phyloP scores from a whole-genome alignment of 1,139 yeast species.

The Williopsis jadinii region DNA sequence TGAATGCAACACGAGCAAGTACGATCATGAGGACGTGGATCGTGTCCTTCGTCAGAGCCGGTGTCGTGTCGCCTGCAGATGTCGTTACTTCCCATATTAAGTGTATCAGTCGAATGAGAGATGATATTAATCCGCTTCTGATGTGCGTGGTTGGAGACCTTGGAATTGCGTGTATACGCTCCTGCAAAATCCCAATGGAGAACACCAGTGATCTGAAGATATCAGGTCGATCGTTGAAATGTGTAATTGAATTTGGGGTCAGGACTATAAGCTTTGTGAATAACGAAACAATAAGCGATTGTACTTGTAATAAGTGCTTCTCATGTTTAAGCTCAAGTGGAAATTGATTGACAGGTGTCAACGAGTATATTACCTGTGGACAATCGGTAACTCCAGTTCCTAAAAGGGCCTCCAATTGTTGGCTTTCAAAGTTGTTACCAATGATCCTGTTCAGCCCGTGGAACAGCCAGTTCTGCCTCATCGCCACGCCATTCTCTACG shows the following conservation, averaged over 20 bases:
- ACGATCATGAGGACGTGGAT: conserved; percentile 35
- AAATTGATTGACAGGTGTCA: conserved; percentile 4
- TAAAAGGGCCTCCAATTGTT: conserved; percentile 24
- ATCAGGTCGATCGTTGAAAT: conserved; percentile 25
- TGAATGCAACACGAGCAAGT: conserved; percentile 52
- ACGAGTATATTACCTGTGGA: conserved; percentile 12
- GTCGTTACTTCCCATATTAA: conserved; percentile 19
- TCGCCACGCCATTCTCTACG: conserved; percentile 3
- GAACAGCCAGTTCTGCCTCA: conserved; percentile 14
- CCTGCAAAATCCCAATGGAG: conserved; percentile 47
- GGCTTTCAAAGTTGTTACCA: conserved; percentile 40
- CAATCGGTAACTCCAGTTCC: conserved; percentile 7
- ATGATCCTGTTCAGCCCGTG: conserved; percentile 46
- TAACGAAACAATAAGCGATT: conserved; percentile 36
- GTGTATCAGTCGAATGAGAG: conserved; percentile 18
- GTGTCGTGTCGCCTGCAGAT: conserved; percentile 9
- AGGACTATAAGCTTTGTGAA: conserved; percentile 38
- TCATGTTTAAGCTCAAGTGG: conserved; percentile 30
- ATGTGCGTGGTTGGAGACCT: conserved; percentile 35
- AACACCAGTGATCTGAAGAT: conserved; percentile 38
- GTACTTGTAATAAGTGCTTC: conserved; percentile 33
- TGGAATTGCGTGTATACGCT: conserved; percentile 38
- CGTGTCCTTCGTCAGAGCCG: conserved; percentile 26
- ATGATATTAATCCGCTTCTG: conserved; percentile 38
- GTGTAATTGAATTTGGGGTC: conserved; percentile 28